phyloP scores from a whole-genome alignment of 2,329 filamentous ascomycete genomes.

The Penicillium sp. region DNA sequence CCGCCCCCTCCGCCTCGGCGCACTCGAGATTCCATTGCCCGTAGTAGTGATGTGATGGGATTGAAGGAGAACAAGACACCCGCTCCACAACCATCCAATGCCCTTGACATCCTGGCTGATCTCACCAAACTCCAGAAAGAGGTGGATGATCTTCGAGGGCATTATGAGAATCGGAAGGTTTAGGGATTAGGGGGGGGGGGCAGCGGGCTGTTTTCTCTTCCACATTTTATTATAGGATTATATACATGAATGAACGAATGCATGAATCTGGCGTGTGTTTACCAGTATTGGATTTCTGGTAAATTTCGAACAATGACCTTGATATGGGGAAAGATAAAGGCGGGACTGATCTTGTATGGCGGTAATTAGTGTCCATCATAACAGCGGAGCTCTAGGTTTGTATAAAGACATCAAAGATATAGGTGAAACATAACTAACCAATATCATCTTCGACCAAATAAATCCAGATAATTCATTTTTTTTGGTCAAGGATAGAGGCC shows the following conservation, averaged over 20 bases:
- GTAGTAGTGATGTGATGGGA: conserved; percentile 33
- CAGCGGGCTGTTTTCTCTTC: conserved; percentile 16
- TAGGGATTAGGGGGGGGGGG: conserved; percentile 22
- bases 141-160: conserved; percentile 60
- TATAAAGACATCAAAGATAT: too few species aligned
- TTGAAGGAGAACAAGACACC: conserved; percentile 25
- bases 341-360: neutral
- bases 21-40: conserved; percentile 44
- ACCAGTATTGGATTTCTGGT: neutral
- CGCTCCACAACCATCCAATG: conserved; percentile 42
- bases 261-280: neutral
- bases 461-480: neutral
- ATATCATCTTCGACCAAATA: neutral
- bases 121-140: conserved; percentile 70
- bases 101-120: conserved; percentile 68
- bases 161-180: conserved; percentile 37
- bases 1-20: conserved; percentile 51
- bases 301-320: neutral
- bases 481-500: neutral
- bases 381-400: neutral
- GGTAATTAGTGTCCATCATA: neutral
- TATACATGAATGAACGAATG: conserved; percentile 22
- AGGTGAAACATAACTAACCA: too few species aligned
- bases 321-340: neutral
- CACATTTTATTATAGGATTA: conserved; percentile 3